Evolutionary conservation across 2,329 filamentous ascomycete species (phyloP).

Genomic region (Penicillium sp.): DNA sequence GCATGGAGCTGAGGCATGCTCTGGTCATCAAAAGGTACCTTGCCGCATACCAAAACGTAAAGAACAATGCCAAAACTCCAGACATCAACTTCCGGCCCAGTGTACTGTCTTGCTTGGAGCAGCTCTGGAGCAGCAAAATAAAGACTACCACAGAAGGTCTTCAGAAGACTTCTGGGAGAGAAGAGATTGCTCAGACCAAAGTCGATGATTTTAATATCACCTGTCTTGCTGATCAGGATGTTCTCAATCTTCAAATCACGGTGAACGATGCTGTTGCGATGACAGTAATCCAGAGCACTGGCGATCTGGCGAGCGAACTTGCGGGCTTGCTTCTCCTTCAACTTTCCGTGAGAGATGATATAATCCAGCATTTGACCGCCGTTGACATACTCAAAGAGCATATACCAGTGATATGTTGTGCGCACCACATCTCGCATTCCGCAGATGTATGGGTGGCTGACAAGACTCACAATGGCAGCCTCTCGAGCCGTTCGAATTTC

Average conservation of each 20-base stretch:
- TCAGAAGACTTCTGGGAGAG: slow-evolving; percentile 77
- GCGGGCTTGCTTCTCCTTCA: slow-evolving; percentile 97
- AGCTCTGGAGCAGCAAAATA: slow-evolving; percentile 97
- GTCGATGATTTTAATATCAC: slow-evolving; percentile 99
- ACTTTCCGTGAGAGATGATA: slow-evolving; percentile 94
- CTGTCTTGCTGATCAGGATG: slow-evolving; percentile 97
- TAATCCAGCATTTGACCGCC: slow-evolving; percentile 99
- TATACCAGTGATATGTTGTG: slow-evolving; percentile 99
- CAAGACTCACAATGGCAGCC: slow-evolving; percentile 90
- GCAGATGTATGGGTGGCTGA: slow-evolving; percentile 94
- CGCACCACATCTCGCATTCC: slow-evolving; percentile 92
- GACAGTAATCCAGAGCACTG: slow-evolving; percentile 94
- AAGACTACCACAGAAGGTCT: slow-evolving; percentile 95
- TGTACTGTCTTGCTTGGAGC: slow-evolving; percentile 90
- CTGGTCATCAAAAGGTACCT: slow-evolving; percentile 98
- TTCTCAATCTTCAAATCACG: slow-evolving; percentile 98
- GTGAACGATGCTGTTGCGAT: slow-evolving; percentile 97
- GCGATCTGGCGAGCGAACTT: slow-evolving; percentile 98
- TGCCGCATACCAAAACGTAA: slow-evolving; percentile 94
- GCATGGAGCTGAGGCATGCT: slow-evolving; percentile 98
- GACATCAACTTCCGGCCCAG: slow-evolving; percentile 92
- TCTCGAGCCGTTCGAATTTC: slow-evolving; percentile 93
- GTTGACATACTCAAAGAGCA: slow-evolving; percentile 99
- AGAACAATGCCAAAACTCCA: slow-evolving; percentile 99
- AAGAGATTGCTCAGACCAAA: slow-evolving; percentile 97